Conservation (phyloP, 164 flowering plant species). For the Kalanchoe fedtschenkoi region DNA sequence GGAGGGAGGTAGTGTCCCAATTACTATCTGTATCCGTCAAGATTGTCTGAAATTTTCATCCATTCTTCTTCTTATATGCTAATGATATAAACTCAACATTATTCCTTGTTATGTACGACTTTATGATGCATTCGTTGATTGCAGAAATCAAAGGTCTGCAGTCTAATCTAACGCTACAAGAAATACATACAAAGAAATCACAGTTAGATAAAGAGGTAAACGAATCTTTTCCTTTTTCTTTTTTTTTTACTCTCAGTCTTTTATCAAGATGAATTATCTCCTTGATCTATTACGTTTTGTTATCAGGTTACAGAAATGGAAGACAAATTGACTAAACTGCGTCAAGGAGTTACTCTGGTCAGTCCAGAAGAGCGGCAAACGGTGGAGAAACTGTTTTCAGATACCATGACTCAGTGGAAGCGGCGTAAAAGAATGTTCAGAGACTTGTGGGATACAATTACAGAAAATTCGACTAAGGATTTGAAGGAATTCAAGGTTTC, state of each 20-base stretch:
- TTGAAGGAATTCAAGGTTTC: conserved; percentile 82
- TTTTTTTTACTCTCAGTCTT: neutral
- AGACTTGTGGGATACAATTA: conserved; percentile 77
- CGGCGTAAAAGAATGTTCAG: conserved; percentile 81
- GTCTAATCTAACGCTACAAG: conserved; percentile 73
- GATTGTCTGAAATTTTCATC: neutral
- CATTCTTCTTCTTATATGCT: neutral
- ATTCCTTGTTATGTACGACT: neutral
- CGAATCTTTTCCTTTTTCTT: neutral
- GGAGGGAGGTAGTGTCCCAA: conserved; percentile 55
- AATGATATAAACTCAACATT: neutral
- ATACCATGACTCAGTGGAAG: conserved; percentile 70
- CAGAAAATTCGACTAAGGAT: conserved; percentile 77
- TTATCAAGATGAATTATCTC: neutral
- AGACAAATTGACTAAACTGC: conserved; percentile 34
- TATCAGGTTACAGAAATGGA: conserved; percentile 50
- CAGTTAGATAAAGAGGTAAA: conserved; percentile 52
- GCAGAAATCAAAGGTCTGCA: conserved; percentile 75
- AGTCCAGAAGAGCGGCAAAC: conserved; percentile 46
- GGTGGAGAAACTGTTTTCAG: conserved; percentile 25
- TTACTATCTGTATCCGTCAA: neutral
- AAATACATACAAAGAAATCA: conserved; percentile 47
- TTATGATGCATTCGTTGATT: conserved; percentile 9
- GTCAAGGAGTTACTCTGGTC: conserved; percentile 54
- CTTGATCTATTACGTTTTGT: neutral